Evolutionary conservation across 1,284 basidiomycete genomes (phyloP), one percentile per base, ranked within the genome.

Genomic region (Exobasidium rhododendri): DNA sequence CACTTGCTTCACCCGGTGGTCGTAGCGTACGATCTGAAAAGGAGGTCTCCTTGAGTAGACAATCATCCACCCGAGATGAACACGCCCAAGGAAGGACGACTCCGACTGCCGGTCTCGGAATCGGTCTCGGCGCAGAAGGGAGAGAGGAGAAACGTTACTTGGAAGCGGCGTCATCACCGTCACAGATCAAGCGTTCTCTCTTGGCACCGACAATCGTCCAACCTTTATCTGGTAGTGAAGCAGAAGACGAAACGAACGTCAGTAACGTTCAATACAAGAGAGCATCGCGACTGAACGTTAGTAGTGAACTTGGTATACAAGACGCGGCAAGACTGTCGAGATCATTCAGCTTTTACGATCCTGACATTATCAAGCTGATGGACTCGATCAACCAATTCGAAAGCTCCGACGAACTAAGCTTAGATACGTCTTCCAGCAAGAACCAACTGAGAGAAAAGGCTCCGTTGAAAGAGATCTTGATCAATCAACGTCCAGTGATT

Each of bases 281-380:
- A 17, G 35, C 35, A 10, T 40, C 35, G 10, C 7, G 35, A 40
- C 17, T 40, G 35, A 40, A 17, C 17, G 35, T 40, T 10, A 7
- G 17, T 40, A 17, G 35, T 40, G 35, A 17, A 40, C 35, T 17
- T 40, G 35, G 35, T 40, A 7, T 40, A 10, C 35, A 40, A 40
- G 35, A 50, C 13, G 47, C n/a, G 22, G 14, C 47, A 14, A 50
- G 47, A 26, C 13, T 50, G 24, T 50, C 47, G 28, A 50, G 47
- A 13, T 20, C 47, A 28, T 50, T 50, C 20, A 47, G 90, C 7
- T 85, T 93, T 83, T 88, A 86, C 68, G 84, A 86, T 45, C 83
- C 85, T 1, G 91, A 92, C 78, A 91, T 93, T 68, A 85, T 88
- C 0, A 77, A 78, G 45, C 74, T 83, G 46, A 73, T 83, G 50